phyloP scores from a whole-genome alignment of 2,329 filamentous ascomycete genomes.

The Boeremia exigua region DNA sequence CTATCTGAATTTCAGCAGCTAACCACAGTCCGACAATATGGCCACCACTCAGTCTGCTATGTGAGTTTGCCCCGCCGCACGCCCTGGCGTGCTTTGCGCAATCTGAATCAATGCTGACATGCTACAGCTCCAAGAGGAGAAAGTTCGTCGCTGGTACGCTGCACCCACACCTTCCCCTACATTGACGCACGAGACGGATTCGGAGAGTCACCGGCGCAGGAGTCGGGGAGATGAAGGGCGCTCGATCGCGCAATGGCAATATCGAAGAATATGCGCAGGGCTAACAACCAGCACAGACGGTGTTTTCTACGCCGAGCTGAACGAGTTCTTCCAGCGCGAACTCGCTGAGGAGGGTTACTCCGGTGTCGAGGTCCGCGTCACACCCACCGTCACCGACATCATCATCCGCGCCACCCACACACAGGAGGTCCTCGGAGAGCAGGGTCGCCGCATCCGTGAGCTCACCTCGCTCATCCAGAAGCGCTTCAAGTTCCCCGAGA shows the following conservation, averaged over 20 bases:
- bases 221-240: conserved; percentile 1
- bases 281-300: conserved; percentile 67
- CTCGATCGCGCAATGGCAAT: conserved; percentile 16
- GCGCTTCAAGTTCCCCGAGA: conserved; percentile 99
- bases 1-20: conserved; percentile 46
- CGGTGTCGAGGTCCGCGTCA: conserved; percentile 99
- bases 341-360: conserved; percentile 99
- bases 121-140: conserved; percentile 81
- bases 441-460: conserved; percentile 99
- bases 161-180: conserved; percentile 22
- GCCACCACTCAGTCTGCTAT: conserved; percentile 51
- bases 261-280: conserved; percentile 7
- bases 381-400: conserved; percentile 99
- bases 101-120: conserved; percentile 32
- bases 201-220: conserved; percentile 11
- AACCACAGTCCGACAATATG: conserved; percentile 48
- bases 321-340: conserved; percentile 99
- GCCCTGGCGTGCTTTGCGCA: neutral
- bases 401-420: conserved; percentile 99
- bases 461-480: conserved; percentile 99
- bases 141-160: conserved; percentile 63
- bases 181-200: conserved; percentile 5
- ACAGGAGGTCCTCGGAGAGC: conserved; percentile 99
- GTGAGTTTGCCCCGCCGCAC: conserved; percentile 35
- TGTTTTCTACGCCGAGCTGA: conserved; percentile 99